Base-by-base conservation (phyloP, 202 grass and related monocot species). In the Setaria viridis region DNA sequence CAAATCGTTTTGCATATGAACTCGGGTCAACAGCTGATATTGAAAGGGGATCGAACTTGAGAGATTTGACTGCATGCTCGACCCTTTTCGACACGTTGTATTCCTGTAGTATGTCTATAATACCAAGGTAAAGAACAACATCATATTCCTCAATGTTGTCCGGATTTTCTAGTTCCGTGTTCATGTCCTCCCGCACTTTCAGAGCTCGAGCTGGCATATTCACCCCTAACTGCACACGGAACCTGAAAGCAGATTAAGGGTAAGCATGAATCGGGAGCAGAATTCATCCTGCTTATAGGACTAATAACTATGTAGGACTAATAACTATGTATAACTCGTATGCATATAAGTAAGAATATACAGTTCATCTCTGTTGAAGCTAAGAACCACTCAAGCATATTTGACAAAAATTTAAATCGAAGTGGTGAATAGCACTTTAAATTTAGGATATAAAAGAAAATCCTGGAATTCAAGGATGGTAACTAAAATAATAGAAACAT, bases 71-170 rank as follows among this genome's bases (percentile, higher is more conserved):
- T 21, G 90, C 83, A 73, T 97, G 94, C 34, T 99, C 94, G 1
- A 90, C 88, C 74, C 91, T 86, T 78, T 99, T 99, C 29, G 91
- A 91, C 85, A 94, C 58, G 48, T 99, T 94, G 79, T 97, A 99
- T 79, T 93, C 94, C 78, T 99, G 97, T 21, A 97, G 70, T 79
- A 99, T 94, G 68, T 99, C 97, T 84, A 99, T 99, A 58, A 99
- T 99, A 81, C 97, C 94, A 19, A 99, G 94, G 85, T 99, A 97
- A 42, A 99, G 90, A 78, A 99, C 90, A 55, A 94, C 94, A 78
- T 99, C 94, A 46, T 90, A 97, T 43, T 91, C 92, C 76, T 91
- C 94, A 73, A 85, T 43, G 25, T 46, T 41, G 39, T 89, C 87
- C 4, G 70, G n/a, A 6, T 81, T 91, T 88, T 87, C 85, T 65